Evolutionary conservation across 257 asterid species (phyloP).

Genomic region (Phtheirospermum japonicum): DNA sequence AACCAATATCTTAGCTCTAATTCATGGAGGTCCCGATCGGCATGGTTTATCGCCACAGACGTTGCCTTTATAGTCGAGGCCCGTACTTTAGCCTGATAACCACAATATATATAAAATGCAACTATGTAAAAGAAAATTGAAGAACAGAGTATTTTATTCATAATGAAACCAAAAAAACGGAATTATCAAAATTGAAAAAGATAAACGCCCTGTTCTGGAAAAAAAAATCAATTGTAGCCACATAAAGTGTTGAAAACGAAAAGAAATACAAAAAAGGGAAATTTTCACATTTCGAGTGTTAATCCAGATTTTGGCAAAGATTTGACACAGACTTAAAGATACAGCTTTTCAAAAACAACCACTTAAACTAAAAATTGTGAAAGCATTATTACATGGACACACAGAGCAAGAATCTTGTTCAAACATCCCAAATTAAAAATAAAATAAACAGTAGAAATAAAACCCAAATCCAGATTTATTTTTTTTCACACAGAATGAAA

Average conservation of each 20-base stretch:
- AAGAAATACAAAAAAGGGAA: not conserved
- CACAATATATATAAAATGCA: constrained; percentile 6
- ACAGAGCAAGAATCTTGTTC: not conserved
- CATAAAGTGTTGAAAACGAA: not conserved
- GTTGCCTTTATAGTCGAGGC: constrained; percentile 88
- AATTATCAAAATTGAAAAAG: not conserved
- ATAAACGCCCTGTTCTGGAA: not conserved
- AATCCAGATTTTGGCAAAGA: not conserved
- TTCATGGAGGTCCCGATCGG: constrained; percentile 67
- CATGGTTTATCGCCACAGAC: constrained; percentile 88
- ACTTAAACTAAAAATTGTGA: no score
- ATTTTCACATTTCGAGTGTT: not conserved
- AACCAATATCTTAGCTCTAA: constrained; percentile 91
- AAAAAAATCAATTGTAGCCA: no score
- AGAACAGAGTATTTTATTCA: not conserved
- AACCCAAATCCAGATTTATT: not conserved
- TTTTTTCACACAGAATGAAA: constrained; percentile 2
- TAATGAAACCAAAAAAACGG: no score
- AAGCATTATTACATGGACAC: not conserved
- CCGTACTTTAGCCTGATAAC: constrained; percentile 76
- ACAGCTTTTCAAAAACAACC: not conserved
- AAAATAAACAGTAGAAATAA: not conserved
- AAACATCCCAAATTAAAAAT: not conserved
- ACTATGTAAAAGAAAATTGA: no score
- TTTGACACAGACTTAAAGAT: not conserved